Evolutionary conservation across 208 protist genomes (phyloP).

Genomic region (Strigomonas culicis): DNA sequence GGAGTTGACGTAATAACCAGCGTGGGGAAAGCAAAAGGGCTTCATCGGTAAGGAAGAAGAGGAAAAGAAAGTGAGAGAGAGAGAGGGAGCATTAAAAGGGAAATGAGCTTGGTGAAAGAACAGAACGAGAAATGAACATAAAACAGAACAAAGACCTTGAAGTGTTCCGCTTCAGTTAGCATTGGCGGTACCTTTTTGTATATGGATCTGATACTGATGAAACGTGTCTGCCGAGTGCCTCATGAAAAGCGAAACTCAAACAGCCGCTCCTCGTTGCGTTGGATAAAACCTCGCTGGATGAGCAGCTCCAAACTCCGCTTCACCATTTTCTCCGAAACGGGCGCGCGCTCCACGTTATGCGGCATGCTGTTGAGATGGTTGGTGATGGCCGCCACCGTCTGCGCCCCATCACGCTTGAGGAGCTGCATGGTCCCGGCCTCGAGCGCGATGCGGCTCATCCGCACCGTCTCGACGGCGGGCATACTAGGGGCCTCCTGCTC

Average conservation of each 20-base stretch:
- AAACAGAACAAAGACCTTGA: too few relatives aligned
- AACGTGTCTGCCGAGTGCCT: too few relatives aligned
- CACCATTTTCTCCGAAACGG: conserved; percentile 26
- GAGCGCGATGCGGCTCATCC: not conserved
- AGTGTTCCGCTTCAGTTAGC: too few relatives aligned
- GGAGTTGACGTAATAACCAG: not conserved
- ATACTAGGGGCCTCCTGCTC: too few relatives aligned
- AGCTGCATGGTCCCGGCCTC: conserved; percentile 13
- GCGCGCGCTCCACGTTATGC: conserved; percentile 1
- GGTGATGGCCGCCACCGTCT: conserved; percentile 20
- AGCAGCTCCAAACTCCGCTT: conserved; percentile 62
- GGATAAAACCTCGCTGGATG: conserved; percentile 45
- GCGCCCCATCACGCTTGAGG: conserved; percentile 30
- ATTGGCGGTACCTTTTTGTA: too few relatives aligned
- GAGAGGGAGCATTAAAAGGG: not conserved
- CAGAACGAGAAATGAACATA: too few relatives aligned
- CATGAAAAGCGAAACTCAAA: too few relatives aligned
- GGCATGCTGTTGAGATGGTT: conserved; percentile 11
- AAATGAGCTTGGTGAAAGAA: too few relatives aligned
- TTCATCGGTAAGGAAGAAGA: conserved; percentile 5
- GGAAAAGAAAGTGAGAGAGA: conserved; percentile 1
- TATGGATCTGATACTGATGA: too few relatives aligned
- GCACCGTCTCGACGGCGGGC: not conserved
- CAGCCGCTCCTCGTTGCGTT: conserved; percentile 24
- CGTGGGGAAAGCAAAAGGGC: not conserved